Conservation (phyloP, 306 rosid genomes). For the Sindora glabra region DNA sequence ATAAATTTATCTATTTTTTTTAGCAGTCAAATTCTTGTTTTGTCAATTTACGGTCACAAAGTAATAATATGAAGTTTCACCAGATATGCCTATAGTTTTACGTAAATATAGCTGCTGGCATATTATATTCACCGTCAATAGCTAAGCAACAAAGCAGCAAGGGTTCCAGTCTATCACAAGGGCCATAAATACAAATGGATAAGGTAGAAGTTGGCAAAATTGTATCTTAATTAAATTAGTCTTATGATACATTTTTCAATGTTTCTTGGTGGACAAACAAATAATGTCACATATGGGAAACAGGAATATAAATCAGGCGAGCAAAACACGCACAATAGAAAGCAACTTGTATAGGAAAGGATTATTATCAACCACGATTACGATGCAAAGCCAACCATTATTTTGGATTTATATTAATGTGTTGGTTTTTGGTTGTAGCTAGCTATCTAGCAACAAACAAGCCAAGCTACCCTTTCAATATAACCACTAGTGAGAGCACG, state of each 20-base stretch:
- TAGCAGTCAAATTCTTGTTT: background rate
- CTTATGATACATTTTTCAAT: conserved; percentile 4
- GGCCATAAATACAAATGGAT: background rate
- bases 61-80: background rate
- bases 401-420: background rate
- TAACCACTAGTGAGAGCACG: conserved; percentile 28
- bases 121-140: conserved; percentile 15
- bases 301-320: conserved; percentile 12
- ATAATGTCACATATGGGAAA: conserved; percentile 17
- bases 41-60: background rate
- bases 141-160: no score
- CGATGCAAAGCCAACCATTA: conserved; percentile 42
- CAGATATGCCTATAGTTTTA: background rate
- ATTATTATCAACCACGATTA: conserved; percentile 29
- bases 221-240: background rate
- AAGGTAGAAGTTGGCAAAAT: conserved; percentile 6
- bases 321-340: conserved; percentile 32
- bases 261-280: conserved; percentile 38
- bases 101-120: background rate
- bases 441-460: background rate
- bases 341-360: conserved; percentile 33
- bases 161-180: background rate
- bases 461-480: conserved; percentile 26
- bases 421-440: conserved; percentile 13
- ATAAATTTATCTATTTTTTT: no score